These are phyloP conservation scores for Beta lomatogona DNA, from an alignment of 179 eudicot species.

Conservation along the genomic window DNA sequence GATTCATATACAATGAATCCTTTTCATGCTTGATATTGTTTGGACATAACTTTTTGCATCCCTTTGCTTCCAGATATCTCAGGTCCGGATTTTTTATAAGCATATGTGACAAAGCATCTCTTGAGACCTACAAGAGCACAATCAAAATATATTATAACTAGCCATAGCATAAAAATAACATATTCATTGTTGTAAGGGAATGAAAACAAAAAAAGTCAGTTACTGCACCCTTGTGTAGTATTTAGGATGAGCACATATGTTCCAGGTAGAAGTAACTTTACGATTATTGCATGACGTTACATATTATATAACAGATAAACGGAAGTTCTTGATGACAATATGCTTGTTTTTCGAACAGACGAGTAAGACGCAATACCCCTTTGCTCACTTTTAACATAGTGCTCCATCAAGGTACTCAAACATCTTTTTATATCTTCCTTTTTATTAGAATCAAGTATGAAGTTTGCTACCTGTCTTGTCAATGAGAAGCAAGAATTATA, in stretches of 20 bases:
- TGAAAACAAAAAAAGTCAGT: neutral
- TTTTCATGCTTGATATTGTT: constrained; percentile 28
- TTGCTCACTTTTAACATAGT: neutral
- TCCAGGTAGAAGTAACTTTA: neutral
- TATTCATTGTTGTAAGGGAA: neutral
- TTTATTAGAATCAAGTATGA: neutral
- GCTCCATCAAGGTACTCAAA: neutral
- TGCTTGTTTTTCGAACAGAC: neutral
- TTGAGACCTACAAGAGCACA: constrained; percentile 58
- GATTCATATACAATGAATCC: constrained; percentile 16
- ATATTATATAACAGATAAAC: neutral
- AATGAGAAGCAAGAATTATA: no score
- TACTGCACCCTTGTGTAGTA: neutral
- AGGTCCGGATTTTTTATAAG: constrained; percentile 54
- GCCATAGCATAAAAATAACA: neutral
- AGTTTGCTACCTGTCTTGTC: neutral
- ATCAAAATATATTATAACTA: constrained; percentile 10
- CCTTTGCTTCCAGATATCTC: constrained; percentile 57
- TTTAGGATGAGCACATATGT: neutral
- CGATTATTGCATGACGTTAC: neutral
- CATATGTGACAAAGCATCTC: constrained; percentile 53
- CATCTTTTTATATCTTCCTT: neutral
- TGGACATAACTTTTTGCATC: constrained; percentile 52
- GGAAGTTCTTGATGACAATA: neutral
- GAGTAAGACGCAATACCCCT: neutral